Percentiles rank a stretch among this genome's conserved stretches.
phyloP scores from a whole-genome alignment of 768 basidiomycete species.

The Phanerodontia chrysosporium region DNA sequence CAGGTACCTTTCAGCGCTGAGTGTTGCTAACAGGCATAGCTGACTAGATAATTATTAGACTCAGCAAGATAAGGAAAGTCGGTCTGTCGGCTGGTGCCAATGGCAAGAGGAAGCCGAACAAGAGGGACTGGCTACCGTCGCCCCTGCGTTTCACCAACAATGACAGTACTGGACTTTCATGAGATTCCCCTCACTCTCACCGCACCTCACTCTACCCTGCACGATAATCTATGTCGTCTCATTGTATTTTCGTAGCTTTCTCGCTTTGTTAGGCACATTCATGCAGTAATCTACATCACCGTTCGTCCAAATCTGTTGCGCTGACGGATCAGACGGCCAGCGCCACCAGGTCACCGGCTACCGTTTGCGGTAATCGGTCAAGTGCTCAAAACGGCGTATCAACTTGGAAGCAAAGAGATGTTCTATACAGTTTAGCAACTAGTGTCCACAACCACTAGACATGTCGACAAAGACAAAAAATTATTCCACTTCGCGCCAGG shows the following conservation, averaged over 20 bases:
- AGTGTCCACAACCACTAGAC: background rate
- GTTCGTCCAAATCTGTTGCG: background rate
- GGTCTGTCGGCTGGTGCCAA: conserved; percentile 19
- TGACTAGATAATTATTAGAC: conserved; percentile 7
- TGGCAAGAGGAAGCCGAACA: conserved; percentile 13
- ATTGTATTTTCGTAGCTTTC: background rate
- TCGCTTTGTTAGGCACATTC: background rate
- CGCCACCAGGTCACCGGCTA: conserved; percentile 1
- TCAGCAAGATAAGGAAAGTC: conserved; percentile 25
- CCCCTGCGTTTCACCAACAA: conserved; percentile 15
- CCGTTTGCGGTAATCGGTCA: background rate
- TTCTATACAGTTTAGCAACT: no score
- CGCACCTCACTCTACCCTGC: background rate
- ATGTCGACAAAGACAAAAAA: background rate
- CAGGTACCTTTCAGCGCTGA: conserved; percentile 6
- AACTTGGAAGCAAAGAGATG: background rate
- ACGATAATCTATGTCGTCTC: background rate
- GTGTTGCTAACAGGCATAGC: background rate
- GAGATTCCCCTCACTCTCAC: background rate
- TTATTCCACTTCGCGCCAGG: conserved; percentile 18
- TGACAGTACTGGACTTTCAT: conserved; percentile 4
- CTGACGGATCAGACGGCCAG: background rate
- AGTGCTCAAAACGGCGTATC: no score
- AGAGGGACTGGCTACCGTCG: conserved; percentile 16
- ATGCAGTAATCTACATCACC: background rate